These are phyloP conservation scores for Rhizophora mangle DNA, from an alignment of 345 rosid genomes.

Conservation along the genomic window DNA sequence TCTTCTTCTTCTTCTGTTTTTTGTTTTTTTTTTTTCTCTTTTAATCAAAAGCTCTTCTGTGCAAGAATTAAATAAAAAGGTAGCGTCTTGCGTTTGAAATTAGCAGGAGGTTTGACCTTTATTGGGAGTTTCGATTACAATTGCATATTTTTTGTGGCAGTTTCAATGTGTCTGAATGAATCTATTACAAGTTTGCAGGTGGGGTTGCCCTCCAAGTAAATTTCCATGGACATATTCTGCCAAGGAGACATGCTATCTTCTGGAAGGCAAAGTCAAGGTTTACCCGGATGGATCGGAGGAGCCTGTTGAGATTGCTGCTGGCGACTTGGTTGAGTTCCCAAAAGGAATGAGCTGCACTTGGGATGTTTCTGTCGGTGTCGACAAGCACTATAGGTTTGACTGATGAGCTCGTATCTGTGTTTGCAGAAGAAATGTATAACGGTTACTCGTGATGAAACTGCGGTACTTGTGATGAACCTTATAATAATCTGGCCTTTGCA, in stretches of 20 bases:
- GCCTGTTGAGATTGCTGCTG: conserved; percentile 64
- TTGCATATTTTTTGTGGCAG: background rate
- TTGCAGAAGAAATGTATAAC: conserved; percentile 9
- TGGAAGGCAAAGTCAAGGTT: conserved; percentile 78
- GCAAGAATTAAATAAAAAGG: no score
- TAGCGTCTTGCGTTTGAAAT: no score
- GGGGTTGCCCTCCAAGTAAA: conserved; percentile 96
- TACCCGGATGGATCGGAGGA: conserved; percentile 68
- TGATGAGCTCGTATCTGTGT: conserved; percentile 12
- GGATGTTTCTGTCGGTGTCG: conserved; percentile 83
- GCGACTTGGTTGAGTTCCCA: conserved; percentile 79
- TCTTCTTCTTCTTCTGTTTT: no score
- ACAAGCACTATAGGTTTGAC: conserved; percentile 81
- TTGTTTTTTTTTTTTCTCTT: no score
- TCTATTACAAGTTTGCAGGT: conserved; percentile 32
- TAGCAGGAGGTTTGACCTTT: no score
- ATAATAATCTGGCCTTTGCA: no score
- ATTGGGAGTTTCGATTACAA: no score
- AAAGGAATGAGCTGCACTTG: conserved; percentile 96
- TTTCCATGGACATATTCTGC: conserved; percentile 78
- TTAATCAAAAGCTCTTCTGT: no score
- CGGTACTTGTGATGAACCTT: no score
- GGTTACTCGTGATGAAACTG: no score
- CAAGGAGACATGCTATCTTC: conserved; percentile 73
- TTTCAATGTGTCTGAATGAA: background rate